These are phyloP conservation scores for Rhizophagus clarus DNA, from an alignment of 192 early-diverging fungal species.

Conservation along the genomic window DNA sequence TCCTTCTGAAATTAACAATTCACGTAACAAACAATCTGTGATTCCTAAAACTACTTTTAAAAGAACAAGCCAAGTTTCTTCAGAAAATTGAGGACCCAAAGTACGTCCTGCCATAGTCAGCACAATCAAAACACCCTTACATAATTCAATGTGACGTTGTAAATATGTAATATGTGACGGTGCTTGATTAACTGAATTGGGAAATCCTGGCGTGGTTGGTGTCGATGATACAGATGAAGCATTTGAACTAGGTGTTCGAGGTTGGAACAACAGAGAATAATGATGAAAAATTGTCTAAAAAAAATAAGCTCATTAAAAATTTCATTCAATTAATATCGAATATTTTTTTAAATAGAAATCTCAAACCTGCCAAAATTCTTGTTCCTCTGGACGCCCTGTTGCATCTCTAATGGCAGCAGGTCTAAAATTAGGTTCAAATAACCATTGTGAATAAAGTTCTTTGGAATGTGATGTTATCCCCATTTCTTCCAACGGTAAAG, in stretches of 20 bases:
- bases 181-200: slow-evolving; percentile 16
- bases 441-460: slow-evolving; percentile 77
- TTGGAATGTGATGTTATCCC: slow-evolving; percentile 64
- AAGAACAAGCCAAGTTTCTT: slow-evolving; percentile 80
- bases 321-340: neutral
- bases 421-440: slow-evolving; percentile 61
- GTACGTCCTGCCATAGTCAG: slow-evolving; percentile 64
- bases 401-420: slow-evolving; percentile 61
- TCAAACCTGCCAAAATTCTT: slow-evolving; percentile 71
- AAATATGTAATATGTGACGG: slow-evolving; percentile 31
- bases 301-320: neutral
- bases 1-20: slow-evolving; percentile 40
- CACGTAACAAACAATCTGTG: slow-evolving; percentile 68
- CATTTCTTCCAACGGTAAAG: slow-evolving; percentile 76
- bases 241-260: slow-evolving; percentile 38
- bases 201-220: slow-evolving; percentile 33
- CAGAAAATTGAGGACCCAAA: slow-evolving; percentile 58
- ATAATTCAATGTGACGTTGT: slow-evolving; percentile 71
- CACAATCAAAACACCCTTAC: slow-evolving; percentile 68
- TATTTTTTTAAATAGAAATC: neutral
- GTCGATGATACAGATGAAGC: slow-evolving; percentile 28
- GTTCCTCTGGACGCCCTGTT: slow-evolving; percentile 54
- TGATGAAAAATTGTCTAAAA: slow-evolving; percentile 76
- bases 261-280: slow-evolving; percentile 71
- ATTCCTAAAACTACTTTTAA: slow-evolving; percentile 81